phyloP scores from a whole-genome alignment of 2,329 filamentous ascomycete species.

The Neonectria coccinea region DNA sequence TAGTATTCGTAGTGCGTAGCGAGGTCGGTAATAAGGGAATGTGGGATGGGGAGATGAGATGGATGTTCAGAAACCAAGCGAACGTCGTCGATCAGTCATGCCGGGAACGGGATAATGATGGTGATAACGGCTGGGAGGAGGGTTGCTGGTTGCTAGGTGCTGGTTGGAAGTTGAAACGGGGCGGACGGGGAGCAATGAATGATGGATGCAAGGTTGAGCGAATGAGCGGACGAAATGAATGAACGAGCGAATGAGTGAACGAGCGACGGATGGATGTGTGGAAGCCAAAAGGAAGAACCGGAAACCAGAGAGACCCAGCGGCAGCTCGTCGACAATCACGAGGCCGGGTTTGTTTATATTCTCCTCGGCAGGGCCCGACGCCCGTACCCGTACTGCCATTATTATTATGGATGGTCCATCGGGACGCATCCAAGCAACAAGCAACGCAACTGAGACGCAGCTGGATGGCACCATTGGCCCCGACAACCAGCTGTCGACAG shows the following conservation, averaged over 20 bases:
- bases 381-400: constrained; percentile 20
- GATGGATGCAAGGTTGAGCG: constrained; percentile 1
- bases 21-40: constrained; percentile 11
- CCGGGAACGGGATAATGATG: constrained; percentile 13
- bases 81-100: constrained; percentile 32
- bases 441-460: constrained; percentile 34
- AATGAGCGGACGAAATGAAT: background rate
- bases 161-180: background rate
- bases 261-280: constrained; percentile 12
- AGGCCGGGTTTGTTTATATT: constrained; percentile 30
- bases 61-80: constrained; percentile 37
- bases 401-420: constrained; percentile 22
- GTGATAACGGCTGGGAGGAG: background rate
- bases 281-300: constrained; percentile 14
- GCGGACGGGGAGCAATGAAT: background rate
- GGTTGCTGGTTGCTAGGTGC: background rate
- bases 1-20: constrained; percentile 2
- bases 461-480: constrained; percentile 41
- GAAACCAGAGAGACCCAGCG: constrained; percentile 19
- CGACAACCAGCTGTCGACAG: constrained; percentile 41
- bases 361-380: constrained; percentile 26
- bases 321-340: constrained; percentile 25
- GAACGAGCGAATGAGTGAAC: constrained; percentile 2
- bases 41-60: constrained; percentile 24
- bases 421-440: constrained; percentile 32